These are phyloP conservation scores for Pythium pyrilobum DNA, from an alignment of 352 stramenopile species.

Conservation along the genomic window DNA sequence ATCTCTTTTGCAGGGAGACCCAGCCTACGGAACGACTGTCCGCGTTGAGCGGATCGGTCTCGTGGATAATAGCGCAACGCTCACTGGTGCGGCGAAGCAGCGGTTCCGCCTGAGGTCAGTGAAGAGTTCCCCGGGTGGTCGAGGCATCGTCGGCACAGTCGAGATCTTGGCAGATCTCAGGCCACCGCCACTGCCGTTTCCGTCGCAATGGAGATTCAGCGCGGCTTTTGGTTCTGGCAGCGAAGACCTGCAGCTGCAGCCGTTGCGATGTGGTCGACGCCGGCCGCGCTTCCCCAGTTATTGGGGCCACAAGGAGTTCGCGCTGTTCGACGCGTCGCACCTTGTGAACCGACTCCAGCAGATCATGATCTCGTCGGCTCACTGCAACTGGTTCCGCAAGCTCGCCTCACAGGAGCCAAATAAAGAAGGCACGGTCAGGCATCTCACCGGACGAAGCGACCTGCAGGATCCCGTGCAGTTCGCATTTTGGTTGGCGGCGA, in stretches of 20 bases:
- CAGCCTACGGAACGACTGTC: constrained; percentile 59
- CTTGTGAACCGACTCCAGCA: constrained; percentile 65
- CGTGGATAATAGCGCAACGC: constrained; percentile 26
- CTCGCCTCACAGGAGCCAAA: constrained; percentile 9
- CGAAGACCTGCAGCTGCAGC: neutral
- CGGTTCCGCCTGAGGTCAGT: constrained; percentile 46
- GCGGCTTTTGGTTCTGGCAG: too few relatives aligned
- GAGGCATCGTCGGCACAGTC: constrained; percentile 30
- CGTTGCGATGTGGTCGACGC: neutral
- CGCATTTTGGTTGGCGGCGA: constrained; percentile 72
- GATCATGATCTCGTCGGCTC: constrained; percentile 61
- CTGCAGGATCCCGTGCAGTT: constrained; percentile 63
- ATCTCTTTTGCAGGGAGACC: constrained; percentile 17
- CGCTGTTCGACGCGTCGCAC: constrained; percentile 48
- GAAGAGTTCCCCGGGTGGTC: constrained; percentile 15
- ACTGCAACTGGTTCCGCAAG: constrained; percentile 63
- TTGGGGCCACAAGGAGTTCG: constrained; percentile 39
- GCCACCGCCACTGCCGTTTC: constrained; percentile 38
- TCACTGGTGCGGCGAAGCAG: constrained; percentile 65
- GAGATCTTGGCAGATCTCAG: constrained; percentile 58
- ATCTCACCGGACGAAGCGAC: constrained; percentile 26
- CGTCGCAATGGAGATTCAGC: neutral
- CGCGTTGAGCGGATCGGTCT: constrained; percentile 63
- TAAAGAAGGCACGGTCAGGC: constrained; percentile 14
- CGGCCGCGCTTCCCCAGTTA: constrained; percentile 37